Evolutionary conservation across 2,329 filamentous ascomycete genomes (phyloP), one percentile per base, ranked within the genome.

Genomic region (Colletotrichum cordylinicola): DNA sequence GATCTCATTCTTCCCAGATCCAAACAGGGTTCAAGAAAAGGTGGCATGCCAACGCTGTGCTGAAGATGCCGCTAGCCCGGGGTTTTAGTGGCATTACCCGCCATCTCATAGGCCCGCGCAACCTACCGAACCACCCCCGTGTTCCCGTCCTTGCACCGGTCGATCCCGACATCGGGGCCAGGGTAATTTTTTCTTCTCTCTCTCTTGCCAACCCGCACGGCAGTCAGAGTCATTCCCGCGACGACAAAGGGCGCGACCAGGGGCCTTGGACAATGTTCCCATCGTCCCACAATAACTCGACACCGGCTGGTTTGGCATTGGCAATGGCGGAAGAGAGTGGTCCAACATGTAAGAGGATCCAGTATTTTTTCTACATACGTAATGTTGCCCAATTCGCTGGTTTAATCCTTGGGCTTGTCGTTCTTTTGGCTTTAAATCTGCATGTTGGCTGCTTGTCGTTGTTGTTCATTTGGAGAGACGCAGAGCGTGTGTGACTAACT

Each of bases 321-420:
- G 69, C 75, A 75, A 77, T 77, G 75, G 75, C 68, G 72, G 73
- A 65, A 75, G 75, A 72, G 65, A 72, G 68, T 72, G 72, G 72
- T 61, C 58, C 75, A 72, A 68, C 72, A 61, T 77, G 75, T 77
- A 77, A 77, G 75, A 77, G 70, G 74, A 69, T 74, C 70, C 74
- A 76, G 58, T 76, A 69, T 65, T 74, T 69, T 65, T 60, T 48
- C 21, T 33, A 31, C 55, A 67, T 74, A 69, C 70, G 74, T 74
- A 76, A 69, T 74, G 64, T 62, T 39, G 68, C 58, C 70, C 52
- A 72, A 58, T 69, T 52, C 43, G 70, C 48, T 48, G 35, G 52
- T 18, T 70, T n/a, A 29, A 31, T 39, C 56, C 31, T 69, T 69
- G 35, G 24, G 56, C 58, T 39, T 16, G 9, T 64, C 10, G 8